Conservation (phyloP, 2,329 filamentous ascomycete genomes). For the Huntiella decipiens region DNA sequence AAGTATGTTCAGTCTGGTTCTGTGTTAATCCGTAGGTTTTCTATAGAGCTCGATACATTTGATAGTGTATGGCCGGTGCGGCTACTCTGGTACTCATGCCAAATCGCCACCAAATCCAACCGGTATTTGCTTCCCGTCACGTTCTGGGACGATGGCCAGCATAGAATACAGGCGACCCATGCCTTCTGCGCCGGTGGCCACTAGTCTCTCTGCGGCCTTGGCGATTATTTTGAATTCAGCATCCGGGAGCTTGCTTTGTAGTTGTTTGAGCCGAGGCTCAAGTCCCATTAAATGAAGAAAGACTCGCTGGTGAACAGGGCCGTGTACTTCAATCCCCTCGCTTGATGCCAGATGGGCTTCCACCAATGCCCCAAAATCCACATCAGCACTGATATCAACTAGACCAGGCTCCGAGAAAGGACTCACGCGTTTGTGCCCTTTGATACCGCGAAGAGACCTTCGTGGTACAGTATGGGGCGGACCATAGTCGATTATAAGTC, state of each 20-base stretch:
- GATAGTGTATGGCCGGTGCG: not conserved
- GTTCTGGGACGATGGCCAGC: conserved; percentile 74
- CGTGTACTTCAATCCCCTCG: conserved; percentile 73
- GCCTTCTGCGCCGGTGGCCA: conserved; percentile 63
- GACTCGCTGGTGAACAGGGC: conserved; percentile 66
- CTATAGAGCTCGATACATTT: too few species aligned
- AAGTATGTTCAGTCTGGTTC: too few species aligned
- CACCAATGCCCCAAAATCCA: conserved; percentile 76
- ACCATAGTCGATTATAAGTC: conserved; percentile 92
- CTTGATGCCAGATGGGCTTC: conserved; percentile 62
- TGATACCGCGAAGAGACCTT: conserved; percentile 82
- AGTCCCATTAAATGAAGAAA: conserved; percentile 76
- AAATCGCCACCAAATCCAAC: conserved; percentile 79
- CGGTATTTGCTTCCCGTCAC: conserved; percentile 51
- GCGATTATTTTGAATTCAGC: conserved; percentile 42
- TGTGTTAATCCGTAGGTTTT: too few species aligned
- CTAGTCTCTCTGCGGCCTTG: conserved; percentile 57
- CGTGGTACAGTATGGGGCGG: conserved; percentile 54
- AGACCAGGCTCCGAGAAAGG: conserved; percentile 64
- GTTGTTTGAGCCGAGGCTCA: conserved; percentile 50
- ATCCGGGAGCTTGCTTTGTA: conserved; percentile 24
- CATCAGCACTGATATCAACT: conserved; percentile 79
- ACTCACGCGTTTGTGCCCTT: conserved; percentile 53
- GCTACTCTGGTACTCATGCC: not conserved
- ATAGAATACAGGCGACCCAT: conserved; percentile 96